Percentiles rank a stretch among this genome's conserved stretches.
phyloP scores from a whole-genome alignment of 2,329 filamentous ascomycete genomes.

The Aspergillus novofumigatus region DNA sequence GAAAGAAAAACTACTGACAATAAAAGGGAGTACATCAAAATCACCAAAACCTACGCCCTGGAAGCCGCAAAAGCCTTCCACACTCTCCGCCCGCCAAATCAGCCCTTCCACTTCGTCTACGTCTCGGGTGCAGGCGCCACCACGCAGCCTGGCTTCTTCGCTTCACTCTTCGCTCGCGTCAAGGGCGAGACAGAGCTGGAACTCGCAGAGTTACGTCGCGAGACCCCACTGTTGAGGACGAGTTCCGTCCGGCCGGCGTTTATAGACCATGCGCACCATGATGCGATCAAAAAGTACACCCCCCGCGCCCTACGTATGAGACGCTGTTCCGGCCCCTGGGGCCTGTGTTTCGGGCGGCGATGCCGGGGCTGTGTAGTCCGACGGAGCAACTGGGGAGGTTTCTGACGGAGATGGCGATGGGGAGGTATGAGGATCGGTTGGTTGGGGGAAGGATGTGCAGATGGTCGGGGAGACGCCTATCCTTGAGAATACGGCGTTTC shows the following conservation, averaged over 20 bases:
- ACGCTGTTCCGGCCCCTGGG: neutral
- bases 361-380: neutral
- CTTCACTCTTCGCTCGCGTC: conserved; percentile 56
- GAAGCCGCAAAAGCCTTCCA: conserved; percentile 59
- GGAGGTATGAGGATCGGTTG: neutral
- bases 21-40: conserved; percentile 58
- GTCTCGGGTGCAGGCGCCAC: conserved; percentile 53
- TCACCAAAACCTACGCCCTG: conserved; percentile 64
- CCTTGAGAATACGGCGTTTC: neutral
- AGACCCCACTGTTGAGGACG: conserved; percentile 45
- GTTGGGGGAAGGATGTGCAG: neutral
- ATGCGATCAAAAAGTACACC: conserved; percentile 32
- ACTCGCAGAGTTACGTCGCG: conserved; percentile 50
- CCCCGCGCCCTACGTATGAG: neutral
- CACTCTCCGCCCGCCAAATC: conserved; percentile 43
- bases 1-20: neutral
- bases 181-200: conserved; percentile 63
- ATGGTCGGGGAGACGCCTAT: neutral
- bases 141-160: conserved; percentile 49
- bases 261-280: conserved; percentile 50
- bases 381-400: conserved; percentile 43
- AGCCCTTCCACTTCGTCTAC: conserved; percentile 62
- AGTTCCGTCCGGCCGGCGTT: conserved; percentile 56
- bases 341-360: neutral
- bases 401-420: conserved; percentile 44